A percentile compares a stretch with the other conserved stretches of the same genome.
Evolutionary conservation across 2,329 filamentous ascomycete species (phyloP).

Genomic region (Fusarium siculi): DNA sequence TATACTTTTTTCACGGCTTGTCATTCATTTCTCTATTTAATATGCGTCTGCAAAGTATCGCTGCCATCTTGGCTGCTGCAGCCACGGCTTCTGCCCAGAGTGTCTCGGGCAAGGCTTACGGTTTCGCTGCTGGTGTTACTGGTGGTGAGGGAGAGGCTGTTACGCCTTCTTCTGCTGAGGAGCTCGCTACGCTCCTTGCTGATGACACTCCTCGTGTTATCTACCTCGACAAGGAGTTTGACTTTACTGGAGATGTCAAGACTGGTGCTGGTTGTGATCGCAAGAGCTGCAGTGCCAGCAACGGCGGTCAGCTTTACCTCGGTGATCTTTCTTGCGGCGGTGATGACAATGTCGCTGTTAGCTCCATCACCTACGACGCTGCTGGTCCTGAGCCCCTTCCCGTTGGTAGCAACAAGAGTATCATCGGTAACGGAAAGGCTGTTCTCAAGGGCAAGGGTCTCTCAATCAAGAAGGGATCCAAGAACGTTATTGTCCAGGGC

Average conservation of each 20-base stretch:
- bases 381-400: conserved; percentile 38
- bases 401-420: conserved; percentile 46
- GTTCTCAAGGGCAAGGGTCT: conserved; percentile 54
- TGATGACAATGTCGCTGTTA: conserved; percentile 37
- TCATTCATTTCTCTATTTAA: not conserved
- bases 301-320: conserved; percentile 46
- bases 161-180: conserved; percentile 56
- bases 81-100: conserved; percentile 40
- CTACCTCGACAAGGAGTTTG: conserved; percentile 41
- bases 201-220: conserved; percentile 43
- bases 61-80: conserved; percentile 30
- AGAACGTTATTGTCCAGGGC: conserved; percentile 64
- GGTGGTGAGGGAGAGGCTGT: conserved; percentile 58
- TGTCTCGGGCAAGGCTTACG: conserved; percentile 46
- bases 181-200: conserved; percentile 52
- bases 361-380: conserved; percentile 44
- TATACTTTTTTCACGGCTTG: not conserved
- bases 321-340: conserved; percentile 44
- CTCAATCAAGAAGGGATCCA: conserved; percentile 54
- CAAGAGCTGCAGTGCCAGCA: conserved; percentile 43
- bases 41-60: not conserved
- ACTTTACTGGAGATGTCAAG: conserved; percentile 42
- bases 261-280: conserved; percentile 44
- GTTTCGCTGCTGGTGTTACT: conserved; percentile 55
- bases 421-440: conserved; percentile 41